Evolutionary conservation across 495 filamentous ascomycete genomes (phyloP), one percentile per base, ranked within the genome.

Genomic region (Daldinia vernicosa): DNA sequence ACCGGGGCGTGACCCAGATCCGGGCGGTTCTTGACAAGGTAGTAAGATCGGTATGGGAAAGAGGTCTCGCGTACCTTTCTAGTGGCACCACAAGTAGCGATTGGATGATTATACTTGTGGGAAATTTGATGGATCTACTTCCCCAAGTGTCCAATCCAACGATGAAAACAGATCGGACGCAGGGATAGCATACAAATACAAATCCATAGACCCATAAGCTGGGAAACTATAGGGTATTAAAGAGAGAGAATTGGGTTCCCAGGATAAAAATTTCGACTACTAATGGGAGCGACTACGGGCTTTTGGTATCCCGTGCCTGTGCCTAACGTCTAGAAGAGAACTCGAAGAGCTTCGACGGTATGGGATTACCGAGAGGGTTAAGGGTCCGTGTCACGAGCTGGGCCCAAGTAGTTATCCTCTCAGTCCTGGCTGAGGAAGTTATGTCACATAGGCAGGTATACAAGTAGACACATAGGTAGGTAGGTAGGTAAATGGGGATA

Each of bases 1-100:
- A 74, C 67, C 63, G 62, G 71, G 71, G 67, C 54, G 57, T 53
- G 60, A 63, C 60, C 63, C 62, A 74, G 71, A 74, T 74, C 59
- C 52, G 51, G 53, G 54, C 12, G 32, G 57, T 51, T 33, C 55
- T 70, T 39, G 39, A 70, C 45, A 54, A 58, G 30, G 71, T 67
- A 66, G 54, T 28, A 65, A 65, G 70, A 73, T 73, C 70, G 66
- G 66, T 73, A 60, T 47, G 60, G 61, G 60, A 66, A 30, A 63
- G 43, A 66, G 35, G 61, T 59, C 66, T 73, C 57, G 70, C 66
- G 70, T 73, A 73, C 58, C 71, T 71, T 54, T 64, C 63, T 67
- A 64, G 71, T 66, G 67, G 67, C 63, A 74, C 71, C 66, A 39
- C 67, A 37, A 32, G 57, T 55, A 70, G 60, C 27, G 67, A 60